These are phyloP conservation scores for Wickerhamomyces chambardii DNA, from an alignment of 805 yeast genomes.

Conservation along the genomic window DNA sequence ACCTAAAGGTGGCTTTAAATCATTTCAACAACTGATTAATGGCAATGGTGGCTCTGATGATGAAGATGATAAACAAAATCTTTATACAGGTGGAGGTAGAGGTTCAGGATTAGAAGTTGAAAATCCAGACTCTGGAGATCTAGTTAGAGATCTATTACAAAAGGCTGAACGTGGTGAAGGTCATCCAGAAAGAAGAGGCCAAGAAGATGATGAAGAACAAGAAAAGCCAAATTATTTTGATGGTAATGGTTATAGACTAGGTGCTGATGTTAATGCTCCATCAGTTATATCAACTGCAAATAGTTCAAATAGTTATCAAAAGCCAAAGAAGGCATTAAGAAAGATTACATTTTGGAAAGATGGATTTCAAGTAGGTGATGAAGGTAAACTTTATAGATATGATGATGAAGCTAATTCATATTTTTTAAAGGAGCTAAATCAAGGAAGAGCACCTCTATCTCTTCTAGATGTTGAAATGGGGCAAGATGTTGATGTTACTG, in stretches of 20 bases:
- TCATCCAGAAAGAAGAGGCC: constrained; percentile 20
- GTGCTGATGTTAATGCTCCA: constrained; percentile 22
- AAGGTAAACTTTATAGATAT: constrained; percentile 63
- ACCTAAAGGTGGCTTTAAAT: constrained; percentile 24
- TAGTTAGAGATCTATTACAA: constrained; percentile 48
- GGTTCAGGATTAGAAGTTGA: constrained; percentile 76
- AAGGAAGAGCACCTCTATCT: constrained; percentile 86
- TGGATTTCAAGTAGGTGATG: constrained; percentile 94
- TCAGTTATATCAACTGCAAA: constrained; percentile 24
- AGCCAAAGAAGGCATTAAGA: constrained; percentile 31
- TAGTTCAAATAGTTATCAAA: not conserved
- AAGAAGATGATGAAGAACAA: constrained; percentile 25
- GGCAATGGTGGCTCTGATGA: constrained; percentile 21
- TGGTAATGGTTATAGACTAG: constrained; percentile 33
- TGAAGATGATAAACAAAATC: constrained; percentile 50
- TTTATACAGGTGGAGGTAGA: constrained; percentile 60
- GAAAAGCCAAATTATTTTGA: constrained; percentile 23
- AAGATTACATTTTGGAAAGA: constrained; percentile 93
- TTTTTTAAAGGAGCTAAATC: constrained; percentile 70
- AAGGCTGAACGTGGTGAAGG: constrained; percentile 61
- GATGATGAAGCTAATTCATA: constrained; percentile 87
- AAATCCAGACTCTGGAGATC: constrained; percentile 47
- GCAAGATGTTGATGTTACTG: constrained; percentile 89
- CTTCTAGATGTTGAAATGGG: constrained; percentile 78
- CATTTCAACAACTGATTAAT: constrained; percentile 27